phyloP scores from a whole-genome alignment of 805 yeast genomes.

The Naumovozyma dairenensis region DNA sequence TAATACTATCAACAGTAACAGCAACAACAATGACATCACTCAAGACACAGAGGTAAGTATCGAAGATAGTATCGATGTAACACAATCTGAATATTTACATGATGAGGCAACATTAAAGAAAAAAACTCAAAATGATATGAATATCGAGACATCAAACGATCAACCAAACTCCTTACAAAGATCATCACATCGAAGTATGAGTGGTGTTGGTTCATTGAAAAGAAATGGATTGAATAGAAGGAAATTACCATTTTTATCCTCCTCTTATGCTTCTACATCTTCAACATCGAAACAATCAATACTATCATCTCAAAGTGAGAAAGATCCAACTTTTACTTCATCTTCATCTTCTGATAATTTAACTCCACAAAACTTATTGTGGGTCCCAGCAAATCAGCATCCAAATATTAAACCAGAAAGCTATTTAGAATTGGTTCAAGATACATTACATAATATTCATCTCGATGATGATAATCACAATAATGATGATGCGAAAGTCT shows the following conservation, averaged over 20 bases:
- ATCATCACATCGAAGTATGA: constrained; percentile 11
- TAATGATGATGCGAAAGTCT: background rate
- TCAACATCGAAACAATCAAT: constrained; percentile 1
- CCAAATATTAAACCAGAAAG: constrained; percentile 94
- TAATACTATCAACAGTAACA: constrained; percentile 1
- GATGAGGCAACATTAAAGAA: constrained; percentile 3
- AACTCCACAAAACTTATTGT: constrained; percentile 44
- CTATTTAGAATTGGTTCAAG: constrained; percentile 56
- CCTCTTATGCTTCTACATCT: background rate
- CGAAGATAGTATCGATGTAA: constrained; percentile 23
- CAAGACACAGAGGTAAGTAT: constrained; percentile 3
- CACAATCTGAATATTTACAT: constrained; percentile 23
- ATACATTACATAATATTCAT: constrained; percentile 26
- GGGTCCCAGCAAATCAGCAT: constrained; percentile 95
- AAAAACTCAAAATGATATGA: constrained; percentile 1
- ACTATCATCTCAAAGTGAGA: background rate
- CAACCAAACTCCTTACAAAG: background rate
- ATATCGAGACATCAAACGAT: background rate
- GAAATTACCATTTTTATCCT: background rate
- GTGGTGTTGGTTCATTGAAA: constrained; percentile 19
- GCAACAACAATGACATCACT: constrained; percentile 3
- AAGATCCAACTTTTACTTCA: no score
- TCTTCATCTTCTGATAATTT: background rate
- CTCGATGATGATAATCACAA: constrained; percentile 5
- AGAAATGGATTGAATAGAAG: constrained; percentile 11